Evolutionary conservation across 306 rosid genomes (phyloP).

Genomic region (Gillenia trifoliata): DNA sequence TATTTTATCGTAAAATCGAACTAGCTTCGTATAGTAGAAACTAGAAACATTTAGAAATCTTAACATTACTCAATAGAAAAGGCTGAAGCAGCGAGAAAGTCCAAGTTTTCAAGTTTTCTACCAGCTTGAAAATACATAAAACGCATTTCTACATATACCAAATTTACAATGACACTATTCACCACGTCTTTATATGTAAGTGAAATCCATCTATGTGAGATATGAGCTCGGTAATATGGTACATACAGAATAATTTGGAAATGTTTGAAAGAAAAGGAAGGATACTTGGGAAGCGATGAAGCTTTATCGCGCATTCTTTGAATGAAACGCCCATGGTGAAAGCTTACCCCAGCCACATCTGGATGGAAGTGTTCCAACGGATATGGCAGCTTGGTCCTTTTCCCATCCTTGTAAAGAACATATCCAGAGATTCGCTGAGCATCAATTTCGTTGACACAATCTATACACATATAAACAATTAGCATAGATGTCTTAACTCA

Average conservation of each 20-base stretch:
- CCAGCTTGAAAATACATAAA: not conserved
- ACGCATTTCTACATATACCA: not conserved
- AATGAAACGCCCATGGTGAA: constrained; percentile 53
- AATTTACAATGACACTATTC: not conserved
- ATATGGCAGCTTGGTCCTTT: constrained; percentile 30
- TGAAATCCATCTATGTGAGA: not conserved
- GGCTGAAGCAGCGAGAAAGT: not conserved
- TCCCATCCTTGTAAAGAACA: constrained; percentile 42
- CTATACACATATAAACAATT: not conserved
- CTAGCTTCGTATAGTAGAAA: not conserved
- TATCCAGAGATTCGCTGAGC: constrained; percentile 11
- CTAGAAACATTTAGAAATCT: not conserved
- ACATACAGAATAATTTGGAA: not conserved
- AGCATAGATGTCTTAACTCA: not conserved
- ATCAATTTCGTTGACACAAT: constrained; percentile 16
- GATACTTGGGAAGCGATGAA: constrained; percentile 35
- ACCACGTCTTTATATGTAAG: not conserved
- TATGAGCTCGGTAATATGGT: not conserved
- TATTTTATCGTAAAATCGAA: not conserved
- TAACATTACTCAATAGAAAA: not conserved
- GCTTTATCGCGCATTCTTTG: constrained; percentile 47
- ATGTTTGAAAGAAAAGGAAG: not conserved
- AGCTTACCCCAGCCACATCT: constrained; percentile 43
- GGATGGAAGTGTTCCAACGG: constrained; percentile 32
- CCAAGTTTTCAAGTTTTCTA: not conserved